Percentiles rank a stretch among this genome's conserved stretches.
phyloP scores from a whole-genome alignment of 2,329 filamentous ascomycete genomes.

The Pochonia chlamydosporia region DNA sequence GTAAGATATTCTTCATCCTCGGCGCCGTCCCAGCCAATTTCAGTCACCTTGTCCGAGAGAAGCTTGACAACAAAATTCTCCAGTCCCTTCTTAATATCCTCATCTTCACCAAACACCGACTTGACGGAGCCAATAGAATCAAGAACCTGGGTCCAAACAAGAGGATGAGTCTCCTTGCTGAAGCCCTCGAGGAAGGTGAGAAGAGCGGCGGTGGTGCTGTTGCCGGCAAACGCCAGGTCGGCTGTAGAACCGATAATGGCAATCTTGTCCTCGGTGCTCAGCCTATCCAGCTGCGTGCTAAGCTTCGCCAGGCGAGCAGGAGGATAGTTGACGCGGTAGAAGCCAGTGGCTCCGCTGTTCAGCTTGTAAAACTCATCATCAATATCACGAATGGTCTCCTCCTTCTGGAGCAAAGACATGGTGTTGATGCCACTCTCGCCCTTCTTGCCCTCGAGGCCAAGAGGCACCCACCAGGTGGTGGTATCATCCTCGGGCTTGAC shows the following conservation, averaged over 20 bases:
- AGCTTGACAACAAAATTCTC: slow-evolving; percentile 76
- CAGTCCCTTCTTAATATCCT: slow-evolving; percentile 64
- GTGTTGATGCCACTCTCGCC: slow-evolving; percentile 56
- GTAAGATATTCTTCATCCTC: slow-evolving; percentile 74
- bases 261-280: slow-evolving; percentile 86
- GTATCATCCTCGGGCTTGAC: slow-evolving; percentile 85
- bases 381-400: slow-evolving; percentile 69
- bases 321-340: slow-evolving; percentile 89
- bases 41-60: slow-evolving; percentile 66
- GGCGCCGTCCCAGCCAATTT: slow-evolving; percentile 81
- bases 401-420: slow-evolving; percentile 67
- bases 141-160: slow-evolving; percentile 85
- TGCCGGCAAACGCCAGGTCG: slow-evolving; percentile 81
- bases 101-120: slow-evolving; percentile 77
- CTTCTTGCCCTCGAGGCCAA: slow-evolving; percentile 74
- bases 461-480: slow-evolving; percentile 92
- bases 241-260: slow-evolving; percentile 85
- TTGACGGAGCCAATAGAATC: slow-evolving; percentile 71
- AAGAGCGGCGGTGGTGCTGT: slow-evolving; percentile 74
- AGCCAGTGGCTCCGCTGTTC: slow-evolving; percentile 83
- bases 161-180: slow-evolving; percentile 70
- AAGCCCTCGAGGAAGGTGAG: slow-evolving; percentile 84
- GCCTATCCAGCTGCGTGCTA: slow-evolving; percentile 65
- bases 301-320: slow-evolving; percentile 77
- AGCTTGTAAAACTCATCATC: slow-evolving; percentile 86